Percentiles rank a stretch among this genome's conserved stretches.
phyloP scores from a whole-genome alignment of 2,329 filamentous ascomycete species.

The Stagonosporopsis cucurbitacearum region DNA sequence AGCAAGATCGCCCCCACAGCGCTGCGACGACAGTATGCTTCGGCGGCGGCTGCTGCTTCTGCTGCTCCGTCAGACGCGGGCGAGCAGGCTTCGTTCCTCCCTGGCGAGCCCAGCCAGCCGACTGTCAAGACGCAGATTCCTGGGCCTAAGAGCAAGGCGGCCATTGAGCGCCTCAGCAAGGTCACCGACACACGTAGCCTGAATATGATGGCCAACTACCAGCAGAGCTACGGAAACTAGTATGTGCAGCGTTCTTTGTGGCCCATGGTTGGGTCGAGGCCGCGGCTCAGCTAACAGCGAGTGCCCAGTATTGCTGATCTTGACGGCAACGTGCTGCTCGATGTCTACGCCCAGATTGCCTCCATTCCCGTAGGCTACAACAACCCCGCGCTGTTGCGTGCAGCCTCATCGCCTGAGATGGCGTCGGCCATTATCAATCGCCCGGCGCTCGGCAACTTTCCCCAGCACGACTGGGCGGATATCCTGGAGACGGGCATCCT shows the following conservation, averaged over 20 bases:
- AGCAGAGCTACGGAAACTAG: slow-evolving; percentile 72
- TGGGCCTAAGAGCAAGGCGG: slow-evolving; percentile 74
- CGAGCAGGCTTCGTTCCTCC: slow-evolving; percentile 59
- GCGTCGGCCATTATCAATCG: slow-evolving; percentile 82
- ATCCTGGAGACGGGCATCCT: slow-evolving; percentile 82
- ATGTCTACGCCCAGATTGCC: slow-evolving; percentile 88
- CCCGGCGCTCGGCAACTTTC: slow-evolving; percentile 89
- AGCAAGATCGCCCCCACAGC: slow-evolving; percentile 27
- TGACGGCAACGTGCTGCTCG: slow-evolving; percentile 74
- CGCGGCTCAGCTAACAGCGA: slow-evolving; percentile 4
- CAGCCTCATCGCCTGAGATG: slow-evolving; percentile 80
- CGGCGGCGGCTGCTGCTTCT: slow-evolving; percentile 38
- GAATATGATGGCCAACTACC: slow-evolving; percentile 62
- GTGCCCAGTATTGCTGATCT: slow-evolving; percentile 64
- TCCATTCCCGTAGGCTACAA: slow-evolving; percentile 94
- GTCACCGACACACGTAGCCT: slow-evolving; percentile 86
- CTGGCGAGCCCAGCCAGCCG: slow-evolving; percentile 65
- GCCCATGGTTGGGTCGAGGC: no score
- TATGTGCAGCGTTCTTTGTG: slow-evolving; percentile 38
- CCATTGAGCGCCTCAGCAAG: slow-evolving; percentile 72
- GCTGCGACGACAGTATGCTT: slow-evolving; percentile 40
- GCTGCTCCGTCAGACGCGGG: slow-evolving; percentile 40
- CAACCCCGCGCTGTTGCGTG: slow-evolving; percentile 76
- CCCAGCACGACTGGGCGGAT: slow-evolving; percentile 80
- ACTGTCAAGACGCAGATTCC: slow-evolving; percentile 68